Conservation (phyloP, 1,284 basidiomycete genomes). For the Gomphus bonarii region DNA sequence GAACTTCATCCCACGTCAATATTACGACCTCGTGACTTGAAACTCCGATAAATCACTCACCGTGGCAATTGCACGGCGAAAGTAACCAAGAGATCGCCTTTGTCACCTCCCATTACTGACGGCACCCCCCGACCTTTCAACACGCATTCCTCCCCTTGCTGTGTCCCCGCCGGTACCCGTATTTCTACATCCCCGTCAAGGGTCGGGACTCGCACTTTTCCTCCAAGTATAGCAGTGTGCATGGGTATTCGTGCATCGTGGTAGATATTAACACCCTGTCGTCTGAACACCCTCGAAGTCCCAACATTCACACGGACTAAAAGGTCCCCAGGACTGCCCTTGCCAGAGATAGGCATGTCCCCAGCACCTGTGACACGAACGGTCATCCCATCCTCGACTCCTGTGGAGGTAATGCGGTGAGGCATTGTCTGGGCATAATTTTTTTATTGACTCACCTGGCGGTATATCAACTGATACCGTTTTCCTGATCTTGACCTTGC, state of each 20-base stretch:
- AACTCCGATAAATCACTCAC: slow-evolving; percentile 34
- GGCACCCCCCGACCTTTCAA: slow-evolving; percentile 84
- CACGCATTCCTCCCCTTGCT: slow-evolving; percentile 96
- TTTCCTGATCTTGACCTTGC: slow-evolving; percentile 77
- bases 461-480: slow-evolving; percentile 81
- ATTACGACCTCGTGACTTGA: slow-evolving; percentile 13
- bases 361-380: slow-evolving; percentile 80
- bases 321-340: slow-evolving; percentile 76
- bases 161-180: slow-evolving; percentile 86
- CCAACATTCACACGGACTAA: slow-evolving; percentile 82
- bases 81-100: slow-evolving; percentile 86
- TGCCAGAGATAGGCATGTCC: slow-evolving; percentile 76
- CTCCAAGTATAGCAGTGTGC: slow-evolving; percentile 87
- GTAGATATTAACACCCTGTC: slow-evolving; percentile 90
- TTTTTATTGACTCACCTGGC: slow-evolving; percentile 45
- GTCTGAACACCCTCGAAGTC: slow-evolving; percentile 76
- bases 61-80: slow-evolving; percentile 88
- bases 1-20: slow-evolving; percentile 39
- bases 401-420: slow-evolving; percentile 27
- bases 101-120: slow-evolving; percentile 53
- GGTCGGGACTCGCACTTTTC: slow-evolving; percentile 87
- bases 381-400: slow-evolving; percentile 95
- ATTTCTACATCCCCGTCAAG: slow-evolving; percentile 95
- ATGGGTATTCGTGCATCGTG: slow-evolving; percentile 89
- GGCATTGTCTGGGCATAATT: background rate